Evolutionary conservation across 208 protist genomes (phyloP), one percentile per base, ranked within the genome.

Genomic region (Naegleria fowleri): DNA sequence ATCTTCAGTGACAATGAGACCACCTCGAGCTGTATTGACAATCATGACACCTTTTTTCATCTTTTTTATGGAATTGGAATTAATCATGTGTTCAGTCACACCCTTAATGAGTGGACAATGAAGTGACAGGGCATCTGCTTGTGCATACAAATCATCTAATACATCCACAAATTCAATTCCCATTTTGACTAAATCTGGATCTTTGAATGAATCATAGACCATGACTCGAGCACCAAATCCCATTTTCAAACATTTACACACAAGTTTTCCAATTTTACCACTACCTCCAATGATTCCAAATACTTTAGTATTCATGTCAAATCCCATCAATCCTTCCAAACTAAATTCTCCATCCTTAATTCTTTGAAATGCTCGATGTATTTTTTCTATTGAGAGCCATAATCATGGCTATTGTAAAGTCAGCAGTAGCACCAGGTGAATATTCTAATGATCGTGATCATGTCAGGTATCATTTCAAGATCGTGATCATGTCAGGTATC

Each of bases 31-130:
- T 4, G 93, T 93, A 90, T 97, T 97, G 83, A 97, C 86, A 41
- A 97, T 87, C 85, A 96, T 94, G 15, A 95, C 94, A 25, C 93
- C 92, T 25, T 90, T 38, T 83, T 96, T 97, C 94, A 96, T 96
- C 75, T 92, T 59, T 3, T 19, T 36, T 43, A 96, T 93, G 11
- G 94, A 39, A 43, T 94, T 38, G 4, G 90, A 36, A 91, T 96
- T 95, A 58, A 97, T 95, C 87, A 97, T 92, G 90, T 97, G 92
- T 25, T 94, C 59, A 58, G 94, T 96, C 0, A 90, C 84, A 6
- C 86, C 75, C n/a, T 79, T 79, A 33, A 94, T 83, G 79, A 96
- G 91, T 36, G 95, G 95, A 67, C 90, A 38, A 91, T 96, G 95
- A 33, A 97, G 75, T 0, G 94, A 93, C 85, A 97, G 95, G 6